A percentile compares a stretch with the other conserved stretches of the same genome.
phyloP scores from a whole-genome alignment of 768 basidiomycete species.

The Mycena leptocephala region DNA sequence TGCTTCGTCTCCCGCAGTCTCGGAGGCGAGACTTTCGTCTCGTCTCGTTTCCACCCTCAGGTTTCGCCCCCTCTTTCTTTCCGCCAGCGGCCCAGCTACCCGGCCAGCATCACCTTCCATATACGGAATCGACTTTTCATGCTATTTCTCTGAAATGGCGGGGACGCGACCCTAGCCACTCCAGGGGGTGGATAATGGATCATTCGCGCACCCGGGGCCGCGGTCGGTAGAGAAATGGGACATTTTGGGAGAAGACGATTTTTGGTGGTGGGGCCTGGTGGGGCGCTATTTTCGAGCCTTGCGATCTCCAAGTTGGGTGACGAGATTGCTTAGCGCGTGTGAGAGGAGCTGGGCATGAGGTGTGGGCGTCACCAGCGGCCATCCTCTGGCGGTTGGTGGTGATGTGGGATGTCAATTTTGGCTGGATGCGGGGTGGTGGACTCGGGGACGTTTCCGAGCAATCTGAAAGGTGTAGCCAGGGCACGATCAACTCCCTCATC shows the following conservation, averaged over 20 bases:
- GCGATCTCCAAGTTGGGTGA: background rate
- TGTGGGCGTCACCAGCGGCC: conserved; percentile 67
- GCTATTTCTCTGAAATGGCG: background rate
- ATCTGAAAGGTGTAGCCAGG: background rate
- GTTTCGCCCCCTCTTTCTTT: background rate
- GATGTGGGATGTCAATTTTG: background rate
- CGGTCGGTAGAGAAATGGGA: background rate
- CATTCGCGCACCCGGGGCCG: background rate
- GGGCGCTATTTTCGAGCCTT: background rate
- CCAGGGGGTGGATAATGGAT: background rate
- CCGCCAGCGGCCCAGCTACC: background rate
- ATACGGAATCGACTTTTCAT: background rate
- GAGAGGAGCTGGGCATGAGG: background rate
- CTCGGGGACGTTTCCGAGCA: background rate
- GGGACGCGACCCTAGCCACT: background rate
- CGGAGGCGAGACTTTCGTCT: background rate
- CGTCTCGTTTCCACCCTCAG: background rate
- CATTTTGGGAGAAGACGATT: background rate
- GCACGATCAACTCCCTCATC: background rate
- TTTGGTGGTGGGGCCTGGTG: background rate
- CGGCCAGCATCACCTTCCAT: background rate
- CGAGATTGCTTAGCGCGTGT: background rate
- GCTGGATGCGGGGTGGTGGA: background rate
- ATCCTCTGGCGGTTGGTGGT: conserved; percentile 65
- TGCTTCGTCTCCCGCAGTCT: background rate